Conservation (phyloP, 371 early-diverging fungal species). For the Batkoa obscura region DNA sequence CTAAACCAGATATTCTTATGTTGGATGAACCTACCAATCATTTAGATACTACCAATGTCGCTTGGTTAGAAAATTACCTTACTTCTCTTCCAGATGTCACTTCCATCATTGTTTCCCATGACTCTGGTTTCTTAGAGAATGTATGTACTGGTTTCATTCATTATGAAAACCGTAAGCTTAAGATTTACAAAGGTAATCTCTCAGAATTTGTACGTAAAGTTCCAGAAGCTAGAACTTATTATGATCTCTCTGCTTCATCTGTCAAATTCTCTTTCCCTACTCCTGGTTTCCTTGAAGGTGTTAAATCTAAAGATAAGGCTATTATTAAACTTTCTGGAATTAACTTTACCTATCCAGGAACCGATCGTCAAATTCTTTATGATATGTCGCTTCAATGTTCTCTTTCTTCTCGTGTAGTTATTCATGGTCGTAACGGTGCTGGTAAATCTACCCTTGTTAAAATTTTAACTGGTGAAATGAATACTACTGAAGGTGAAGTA, state of each 20-base stretch:
- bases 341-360: constrained; percentile 45
- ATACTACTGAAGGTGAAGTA: constrained; percentile 34
- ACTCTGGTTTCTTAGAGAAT: constrained; percentile 71
- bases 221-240: constrained; percentile 60
- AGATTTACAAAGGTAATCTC: constrained; percentile 64
- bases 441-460: constrained; percentile 71
- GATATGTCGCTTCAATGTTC: constrained; percentile 40
- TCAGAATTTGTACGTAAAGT: constrained; percentile 59
- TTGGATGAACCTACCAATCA: constrained; percentile 88
- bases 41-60: constrained; percentile 66
- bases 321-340: constrained; percentile 40
- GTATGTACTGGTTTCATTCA: constrained; percentile 71
- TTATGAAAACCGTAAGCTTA: constrained; percentile 51
- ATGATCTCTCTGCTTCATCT: constrained; percentile 33
- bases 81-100: constrained; percentile 49
- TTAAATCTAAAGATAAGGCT: constrained; percentile 51
- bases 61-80: constrained; percentile 69
- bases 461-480: constrained; percentile 56
- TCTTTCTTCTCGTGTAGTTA: constrained; percentile 42
- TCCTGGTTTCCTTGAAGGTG: constrained; percentile 49
- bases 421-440: constrained; percentile 35
- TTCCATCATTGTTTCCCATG: constrained; percentile 76
- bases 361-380: constrained; percentile 23
- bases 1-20: constrained; percentile 67
- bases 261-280: constrained; percentile 42